A percentile compares a stretch with the other conserved stretches of the same genome.
Evolutionary conservation across 2,329 filamentous ascomycete species (phyloP).

Genomic region (Tolypocladium tundrense): DNA sequence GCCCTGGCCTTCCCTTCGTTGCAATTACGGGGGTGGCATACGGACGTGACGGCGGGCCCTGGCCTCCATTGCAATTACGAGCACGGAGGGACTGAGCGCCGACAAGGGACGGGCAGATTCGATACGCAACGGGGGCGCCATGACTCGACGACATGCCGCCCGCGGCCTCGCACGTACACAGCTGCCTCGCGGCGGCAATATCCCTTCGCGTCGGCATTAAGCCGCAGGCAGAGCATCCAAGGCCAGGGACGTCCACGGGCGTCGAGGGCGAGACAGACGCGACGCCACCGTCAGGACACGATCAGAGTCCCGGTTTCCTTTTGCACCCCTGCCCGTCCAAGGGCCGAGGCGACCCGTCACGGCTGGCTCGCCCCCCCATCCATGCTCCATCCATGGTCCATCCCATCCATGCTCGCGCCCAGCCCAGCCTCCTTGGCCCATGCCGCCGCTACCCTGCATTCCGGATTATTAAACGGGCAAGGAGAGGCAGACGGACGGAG

Average conservation of each 20-base stretch:
- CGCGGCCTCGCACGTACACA: background rate
- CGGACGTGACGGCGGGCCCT: too few species aligned
- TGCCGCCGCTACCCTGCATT: background rate
- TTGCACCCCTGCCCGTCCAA: constrained; percentile 1
- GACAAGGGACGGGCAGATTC: background rate
- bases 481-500: background rate
- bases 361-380: background rate
- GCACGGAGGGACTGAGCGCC: background rate
- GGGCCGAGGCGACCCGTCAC: background rate
- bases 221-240: background rate
- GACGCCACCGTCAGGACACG: background rate
- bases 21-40: background rate
- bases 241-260: background rate
- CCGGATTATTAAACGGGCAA: background rate
- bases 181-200: background rate
- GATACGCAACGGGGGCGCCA: background rate
- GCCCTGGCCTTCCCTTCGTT: too few species aligned
- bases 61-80: too few species aligned
- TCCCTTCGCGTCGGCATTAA: background rate
- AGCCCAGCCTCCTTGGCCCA: background rate
- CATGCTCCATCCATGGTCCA: background rate
- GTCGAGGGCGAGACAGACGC: background rate
- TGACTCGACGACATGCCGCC: background rate
- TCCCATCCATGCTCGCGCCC: background rate
- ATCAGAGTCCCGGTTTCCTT: constrained; percentile 2